These are phyloP conservation scores for Fusarium stilboides DNA, from an alignment of 2,329 filamentous ascomycete genomes.

Conservation along the genomic window DNA sequence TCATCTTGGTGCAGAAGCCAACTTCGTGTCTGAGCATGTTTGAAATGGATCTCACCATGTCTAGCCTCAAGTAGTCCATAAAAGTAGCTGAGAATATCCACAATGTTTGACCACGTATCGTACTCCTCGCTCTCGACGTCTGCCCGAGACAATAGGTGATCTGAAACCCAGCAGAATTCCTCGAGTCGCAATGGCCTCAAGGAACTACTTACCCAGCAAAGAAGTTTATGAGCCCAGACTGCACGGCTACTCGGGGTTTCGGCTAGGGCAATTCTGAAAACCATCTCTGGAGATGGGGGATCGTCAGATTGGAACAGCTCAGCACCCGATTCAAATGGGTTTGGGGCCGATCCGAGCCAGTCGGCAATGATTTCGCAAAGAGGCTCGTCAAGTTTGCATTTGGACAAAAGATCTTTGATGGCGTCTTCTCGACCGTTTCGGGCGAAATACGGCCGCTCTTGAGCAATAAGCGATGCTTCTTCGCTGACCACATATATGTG, in stretches of 20 bases:
- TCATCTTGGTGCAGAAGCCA: background rate
- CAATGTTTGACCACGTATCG: background rate
- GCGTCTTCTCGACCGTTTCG: too few relatives aligned
- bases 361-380: background rate
- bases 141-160: background rate
- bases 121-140: background rate
- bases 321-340: too few relatives aligned
- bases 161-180: constrained; percentile 8
- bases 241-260: background rate
- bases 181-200: constrained; percentile 4
- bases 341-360: too few relatives aligned
- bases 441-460: too few relatives aligned
- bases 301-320: background rate
- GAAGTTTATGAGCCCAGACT: constrained; percentile 1
- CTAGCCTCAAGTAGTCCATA: background rate
- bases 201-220: constrained; percentile 7
- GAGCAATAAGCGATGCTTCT: too few relatives aligned
- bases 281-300: background rate
- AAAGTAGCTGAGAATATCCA: background rate
- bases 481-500: too few relatives aligned
- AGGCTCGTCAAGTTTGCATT: background rate
- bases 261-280: background rate
- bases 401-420: too few relatives aligned
- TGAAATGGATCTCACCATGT: constrained; percentile 12
- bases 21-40: background rate